Conservation (phyloP, 331 rosid genomes). For the Arachis monticola region DNA sequence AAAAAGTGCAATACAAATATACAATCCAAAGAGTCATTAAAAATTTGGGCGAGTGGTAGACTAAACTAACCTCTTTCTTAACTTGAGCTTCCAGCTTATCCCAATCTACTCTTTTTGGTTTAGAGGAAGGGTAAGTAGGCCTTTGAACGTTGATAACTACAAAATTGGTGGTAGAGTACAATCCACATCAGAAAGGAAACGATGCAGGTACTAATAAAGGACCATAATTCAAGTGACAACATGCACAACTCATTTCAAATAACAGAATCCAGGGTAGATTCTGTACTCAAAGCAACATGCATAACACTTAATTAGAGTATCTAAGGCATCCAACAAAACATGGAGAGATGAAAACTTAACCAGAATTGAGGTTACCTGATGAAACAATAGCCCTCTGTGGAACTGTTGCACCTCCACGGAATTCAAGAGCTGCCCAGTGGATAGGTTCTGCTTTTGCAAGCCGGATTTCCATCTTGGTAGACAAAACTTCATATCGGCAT, state of each 20-base stretch:
- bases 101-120: constrained; percentile 65
- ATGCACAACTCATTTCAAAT: background rate
- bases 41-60: background rate
- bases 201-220: background rate
- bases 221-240: background rate
- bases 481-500: constrained; percentile 59
- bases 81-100: constrained; percentile 84
- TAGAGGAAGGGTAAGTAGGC: constrained; percentile 78
- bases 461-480: constrained; percentile 86
- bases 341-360: background rate
- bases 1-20: background rate
- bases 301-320: background rate
- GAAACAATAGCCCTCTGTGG: constrained; percentile 45
- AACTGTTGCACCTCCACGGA: constrained; percentile 43
- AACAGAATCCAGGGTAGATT: background rate
- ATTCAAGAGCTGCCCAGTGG: constrained; percentile 76
- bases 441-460: constrained; percentile 70
- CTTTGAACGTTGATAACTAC: constrained; percentile 54
- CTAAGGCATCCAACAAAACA: background rate
- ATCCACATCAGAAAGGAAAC: background rate
- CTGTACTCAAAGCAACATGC: background rate
- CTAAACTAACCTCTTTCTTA: constrained; percentile 76
- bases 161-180: constrained; percentile 15
- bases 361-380: constrained; percentile 53
- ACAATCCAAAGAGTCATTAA: too few relatives aligned